Evolutionary conservation across 2,329 filamentous ascomycete species (phyloP).

Genomic region (Neonectria faginata): DNA sequence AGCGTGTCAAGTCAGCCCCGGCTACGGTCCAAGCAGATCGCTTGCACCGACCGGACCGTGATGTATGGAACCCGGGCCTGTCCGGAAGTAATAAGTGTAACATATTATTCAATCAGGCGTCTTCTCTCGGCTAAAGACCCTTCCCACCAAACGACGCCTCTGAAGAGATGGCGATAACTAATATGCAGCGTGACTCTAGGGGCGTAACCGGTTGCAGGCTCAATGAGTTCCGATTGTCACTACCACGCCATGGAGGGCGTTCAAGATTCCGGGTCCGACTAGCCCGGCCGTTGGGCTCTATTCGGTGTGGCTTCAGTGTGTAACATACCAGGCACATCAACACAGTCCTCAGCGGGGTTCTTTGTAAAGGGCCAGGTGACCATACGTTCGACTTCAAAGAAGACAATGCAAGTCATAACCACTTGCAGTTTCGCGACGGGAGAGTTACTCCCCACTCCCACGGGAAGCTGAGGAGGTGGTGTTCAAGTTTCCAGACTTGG

Average conservation of each 20-base stretch:
- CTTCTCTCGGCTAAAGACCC: too few relatives aligned
- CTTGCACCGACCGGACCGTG: slow-evolving; percentile 16
- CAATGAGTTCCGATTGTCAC: neutral
- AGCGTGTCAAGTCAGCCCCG: slow-evolving; percentile 13
- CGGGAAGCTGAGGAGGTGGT: slow-evolving; percentile 18
- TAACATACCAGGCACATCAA: slow-evolving; percentile 6
- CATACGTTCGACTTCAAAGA: slow-evolving; percentile 8
- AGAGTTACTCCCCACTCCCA: slow-evolving; percentile 20
- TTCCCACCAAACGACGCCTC: neutral
- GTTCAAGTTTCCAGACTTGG: slow-evolving; percentile 13
- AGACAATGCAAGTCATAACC: slow-evolving; percentile 32
- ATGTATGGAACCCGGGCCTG: slow-evolving; percentile 6
- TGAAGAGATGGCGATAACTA: neutral
- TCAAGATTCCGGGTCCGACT: slow-evolving; percentile 4
- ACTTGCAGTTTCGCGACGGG: slow-evolving; percentile 25
- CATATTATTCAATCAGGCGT: neutral
- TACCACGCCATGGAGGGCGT: neutral
- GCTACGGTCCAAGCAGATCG: slow-evolving; percentile 3
- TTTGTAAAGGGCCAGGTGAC: slow-evolving; percentile 20
- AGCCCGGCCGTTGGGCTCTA: neutral
- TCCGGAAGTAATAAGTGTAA: neutral
- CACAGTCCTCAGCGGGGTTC: slow-evolving; percentile 6
- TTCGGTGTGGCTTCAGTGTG: slow-evolving; percentile 10
- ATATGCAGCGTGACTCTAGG: neutral
- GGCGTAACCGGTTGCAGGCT: neutral